These are phyloP conservation scores for Chrysoporthe puriensis DNA, from an alignment of 2,329 filamentous ascomycete genomes.

Conservation along the genomic window DNA sequence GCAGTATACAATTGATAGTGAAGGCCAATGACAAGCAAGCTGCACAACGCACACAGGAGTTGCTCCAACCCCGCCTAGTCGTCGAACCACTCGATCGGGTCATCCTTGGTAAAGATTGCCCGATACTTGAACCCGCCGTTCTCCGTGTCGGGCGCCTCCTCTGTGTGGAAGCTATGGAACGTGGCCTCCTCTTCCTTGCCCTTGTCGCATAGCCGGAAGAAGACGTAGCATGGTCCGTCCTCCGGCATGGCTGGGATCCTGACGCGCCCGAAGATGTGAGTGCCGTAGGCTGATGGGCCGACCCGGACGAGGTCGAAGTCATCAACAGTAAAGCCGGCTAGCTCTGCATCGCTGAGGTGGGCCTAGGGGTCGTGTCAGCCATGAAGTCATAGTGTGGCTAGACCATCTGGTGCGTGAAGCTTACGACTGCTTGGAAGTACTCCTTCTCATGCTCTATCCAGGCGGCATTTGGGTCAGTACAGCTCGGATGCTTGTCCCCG, in stretches of 20 bases:
- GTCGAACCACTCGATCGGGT: constrained; percentile 59
- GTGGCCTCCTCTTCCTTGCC: constrained; percentile 43
- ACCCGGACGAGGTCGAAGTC: constrained; percentile 51
- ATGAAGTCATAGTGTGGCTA: background rate
- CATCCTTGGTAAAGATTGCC: constrained; percentile 51
- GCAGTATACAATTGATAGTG: background rate
- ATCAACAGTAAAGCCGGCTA: constrained; percentile 42
- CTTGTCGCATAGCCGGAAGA: constrained; percentile 52
- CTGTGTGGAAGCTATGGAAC: constrained; percentile 53
- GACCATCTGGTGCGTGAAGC: constrained; percentile 5
- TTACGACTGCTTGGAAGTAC: constrained; percentile 56
- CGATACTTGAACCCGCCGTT: constrained; percentile 49
- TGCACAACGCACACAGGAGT: background rate
- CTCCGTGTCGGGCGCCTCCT: constrained; percentile 45
- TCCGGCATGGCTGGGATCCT: constrained; percentile 47
- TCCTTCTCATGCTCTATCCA: constrained; percentile 55
- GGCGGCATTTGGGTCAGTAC: background rate
- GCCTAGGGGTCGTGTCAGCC: constrained; percentile 27
- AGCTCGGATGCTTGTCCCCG: background rate
- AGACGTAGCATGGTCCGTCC: constrained; percentile 46
- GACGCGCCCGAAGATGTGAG: constrained; percentile 54
- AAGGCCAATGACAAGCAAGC: background rate
- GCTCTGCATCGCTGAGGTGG: constrained; percentile 43
- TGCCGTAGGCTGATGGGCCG: constrained; percentile 50
- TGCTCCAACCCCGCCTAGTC: constrained; percentile 36